Evolutionary conservation across 305 asterid species (phyloP).

Genomic region (Rubia tinctorum): DNA sequence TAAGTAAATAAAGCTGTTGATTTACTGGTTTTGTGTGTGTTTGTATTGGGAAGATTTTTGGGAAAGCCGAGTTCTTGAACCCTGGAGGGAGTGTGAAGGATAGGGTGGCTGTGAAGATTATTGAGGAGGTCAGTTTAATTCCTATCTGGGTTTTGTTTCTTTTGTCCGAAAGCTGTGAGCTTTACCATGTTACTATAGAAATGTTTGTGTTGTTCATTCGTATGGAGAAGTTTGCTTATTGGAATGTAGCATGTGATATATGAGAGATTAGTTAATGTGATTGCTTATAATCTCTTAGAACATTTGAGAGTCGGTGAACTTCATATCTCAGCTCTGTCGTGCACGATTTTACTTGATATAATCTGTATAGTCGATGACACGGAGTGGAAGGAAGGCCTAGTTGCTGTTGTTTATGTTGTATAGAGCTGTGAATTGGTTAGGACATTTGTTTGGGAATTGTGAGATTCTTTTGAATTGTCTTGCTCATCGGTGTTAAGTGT

Average conservation of each 20-base stretch:
- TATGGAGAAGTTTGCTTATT: not conserved
- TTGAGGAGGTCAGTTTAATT: conserved; percentile 61
- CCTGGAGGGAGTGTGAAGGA: conserved; percentile 99
- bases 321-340: not conserved
- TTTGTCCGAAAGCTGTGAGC: conserved; percentile 9
- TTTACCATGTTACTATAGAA: conserved; percentile 6
- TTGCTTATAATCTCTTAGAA: not conserved
- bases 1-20: not conserved
- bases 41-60: conserved; percentile 54
- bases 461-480: not conserved
- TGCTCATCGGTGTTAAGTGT: not conserved
- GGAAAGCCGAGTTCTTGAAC: conserved; percentile 91
- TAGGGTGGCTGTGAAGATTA: conserved; percentile 83
- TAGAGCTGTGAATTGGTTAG: not conserved
- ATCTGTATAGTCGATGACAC: not conserved
- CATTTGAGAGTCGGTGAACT: too few relatives aligned
- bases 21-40: not conserved
- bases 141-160: not conserved
- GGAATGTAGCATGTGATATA: not conserved
- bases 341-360: not conserved
- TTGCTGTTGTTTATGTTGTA: not conserved
- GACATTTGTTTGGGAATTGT: not conserved
- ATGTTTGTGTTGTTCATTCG: not conserved
- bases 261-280: not conserved
- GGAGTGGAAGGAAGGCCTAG: not conserved